A percentile compares a stretch with the other conserved stretches of the same genome.
Conservation (phyloP, 768 basidiomycete genomes). For the Clavulina sp. region DNA sequence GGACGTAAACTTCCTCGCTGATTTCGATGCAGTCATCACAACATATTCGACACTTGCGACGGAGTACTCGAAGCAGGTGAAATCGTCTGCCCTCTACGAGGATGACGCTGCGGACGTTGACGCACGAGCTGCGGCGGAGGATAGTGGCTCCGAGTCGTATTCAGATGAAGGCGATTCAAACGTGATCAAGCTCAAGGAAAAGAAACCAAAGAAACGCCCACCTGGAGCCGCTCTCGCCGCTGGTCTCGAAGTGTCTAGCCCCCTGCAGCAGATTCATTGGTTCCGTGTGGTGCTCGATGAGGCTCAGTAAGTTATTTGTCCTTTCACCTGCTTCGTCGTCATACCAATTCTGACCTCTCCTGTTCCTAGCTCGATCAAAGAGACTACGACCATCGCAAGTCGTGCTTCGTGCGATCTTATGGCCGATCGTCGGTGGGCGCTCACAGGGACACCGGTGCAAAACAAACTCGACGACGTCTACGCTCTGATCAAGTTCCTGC, state of each 20-base stretch:
- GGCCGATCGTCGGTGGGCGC: constrained; percentile 80
- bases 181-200: constrained; percentile 45
- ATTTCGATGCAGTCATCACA: constrained; percentile 95
- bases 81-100: constrained; percentile 43
- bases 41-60: constrained; percentile 91
- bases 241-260: constrained; percentile 41
- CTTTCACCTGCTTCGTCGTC: constrained; percentile 3
- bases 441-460: constrained; percentile 98
- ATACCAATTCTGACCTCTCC: not conserved
- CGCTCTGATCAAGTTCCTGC: constrained; percentile 90
- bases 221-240: constrained; percentile 23
- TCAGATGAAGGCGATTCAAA: constrained; percentile 47
- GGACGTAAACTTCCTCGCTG: constrained; percentile 72
- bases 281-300: constrained; percentile 88
- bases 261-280: constrained; percentile 91
- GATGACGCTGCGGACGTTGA: constrained; percentile 35
- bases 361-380: constrained; percentile 73
- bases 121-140: constrained; percentile 40
- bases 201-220: constrained; percentile 34
- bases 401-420: constrained; percentile 88
- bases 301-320: constrained; percentile 59
- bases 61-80: constrained; percentile 80
- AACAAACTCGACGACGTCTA: constrained; percentile 98
- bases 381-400: constrained; percentile 83
- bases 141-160: constrained; percentile 36